These are phyloP conservation scores for Cryphonectria japonica DNA, from an alignment of 2,329 filamentous ascomycete species.

Conservation along the genomic window DNA sequence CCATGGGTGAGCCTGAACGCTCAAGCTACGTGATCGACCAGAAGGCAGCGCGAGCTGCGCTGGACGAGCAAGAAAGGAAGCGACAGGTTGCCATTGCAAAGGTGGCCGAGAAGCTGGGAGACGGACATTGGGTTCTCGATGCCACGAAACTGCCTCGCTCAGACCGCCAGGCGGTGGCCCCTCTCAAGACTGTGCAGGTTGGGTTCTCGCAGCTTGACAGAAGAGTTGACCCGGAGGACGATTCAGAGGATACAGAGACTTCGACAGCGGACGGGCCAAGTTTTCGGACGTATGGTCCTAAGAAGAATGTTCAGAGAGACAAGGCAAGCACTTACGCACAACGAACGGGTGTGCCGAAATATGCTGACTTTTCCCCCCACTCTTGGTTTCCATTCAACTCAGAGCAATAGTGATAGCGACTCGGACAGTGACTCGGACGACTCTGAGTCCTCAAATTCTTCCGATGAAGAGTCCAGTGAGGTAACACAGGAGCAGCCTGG, in stretches of 20 bases:
- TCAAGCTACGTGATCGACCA: conserved; percentile 53
- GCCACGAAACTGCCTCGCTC: conserved; percentile 39
- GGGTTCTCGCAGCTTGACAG: conserved; percentile 56
- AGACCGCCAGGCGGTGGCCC: conserved; percentile 36
- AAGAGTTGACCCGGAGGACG: conserved; percentile 9
- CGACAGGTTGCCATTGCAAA: conserved; percentile 64
- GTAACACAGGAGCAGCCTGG: conserved; percentile 33
- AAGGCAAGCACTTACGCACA: conserved; percentile 20
- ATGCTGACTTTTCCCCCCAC: conserved; percentile 10
- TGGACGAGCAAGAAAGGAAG: conserved; percentile 69
- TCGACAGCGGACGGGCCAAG: conserved; percentile 16
- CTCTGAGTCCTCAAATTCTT: conserved; percentile 44
- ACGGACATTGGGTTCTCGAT: conserved; percentile 77
- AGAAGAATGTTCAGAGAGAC: conserved; percentile 18
- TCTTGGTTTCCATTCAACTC: background rate
- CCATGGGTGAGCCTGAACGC: conserved; percentile 40
- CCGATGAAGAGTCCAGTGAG: conserved; percentile 41
- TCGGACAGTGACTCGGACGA: conserved; percentile 35
- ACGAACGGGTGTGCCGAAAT: background rate
- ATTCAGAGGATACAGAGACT: conserved; percentile 39
- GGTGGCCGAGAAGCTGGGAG: conserved; percentile 64
- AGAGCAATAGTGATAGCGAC: conserved; percentile 19
- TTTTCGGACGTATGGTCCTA: conserved; percentile 25
- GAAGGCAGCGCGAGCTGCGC: conserved; percentile 63
- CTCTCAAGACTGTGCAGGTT: conserved; percentile 63